A percentile compares a stretch with the other conserved stretches of the same genome.
These are phyloP conservation scores for Erigeron philadelphicus DNA, from an alignment of 140 eudicot genomes.

Conservation along the genomic window DNA sequence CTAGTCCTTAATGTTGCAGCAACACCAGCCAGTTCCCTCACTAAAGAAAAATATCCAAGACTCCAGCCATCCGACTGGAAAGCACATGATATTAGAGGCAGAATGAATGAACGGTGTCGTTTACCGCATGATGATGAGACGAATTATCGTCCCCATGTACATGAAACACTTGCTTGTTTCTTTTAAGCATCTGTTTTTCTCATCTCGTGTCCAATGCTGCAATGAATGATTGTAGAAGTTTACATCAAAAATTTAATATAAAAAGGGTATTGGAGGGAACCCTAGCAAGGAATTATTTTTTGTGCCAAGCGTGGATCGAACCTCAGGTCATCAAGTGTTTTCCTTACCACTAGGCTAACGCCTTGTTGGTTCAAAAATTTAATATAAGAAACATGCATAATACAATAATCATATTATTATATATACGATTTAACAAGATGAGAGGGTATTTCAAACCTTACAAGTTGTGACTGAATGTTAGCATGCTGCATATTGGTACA, in stretches of 20 bases:
- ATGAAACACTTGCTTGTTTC: slow-evolving; percentile 73
- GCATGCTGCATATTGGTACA: no score
- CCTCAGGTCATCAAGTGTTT: no score
- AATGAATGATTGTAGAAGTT: slow-evolving; percentile 17
- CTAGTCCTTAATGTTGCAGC: neutral
- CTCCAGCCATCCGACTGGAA: neutral
- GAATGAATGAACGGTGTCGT: slow-evolving; percentile 4
- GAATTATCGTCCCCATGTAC: slow-evolving; percentile 64
- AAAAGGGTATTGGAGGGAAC: no score
- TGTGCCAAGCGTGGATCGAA: no score
- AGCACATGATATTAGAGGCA: slow-evolving; percentile 4
- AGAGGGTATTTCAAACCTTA: no score
- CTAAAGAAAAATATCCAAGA: slow-evolving; percentile 2
- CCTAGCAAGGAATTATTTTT: no score
- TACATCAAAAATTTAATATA: neutral
- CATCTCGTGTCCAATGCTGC: slow-evolving; percentile 84
- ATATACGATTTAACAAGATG: no score
- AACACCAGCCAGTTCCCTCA: neutral
- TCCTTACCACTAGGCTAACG: no score
- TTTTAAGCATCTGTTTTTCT: slow-evolving; percentile 62
- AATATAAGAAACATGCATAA: neutral
- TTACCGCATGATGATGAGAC: slow-evolving; percentile 51
- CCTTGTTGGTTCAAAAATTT: neutral
- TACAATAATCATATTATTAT: neutral
- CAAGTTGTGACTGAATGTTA: no score